Conservation (phyloP, 352 stramenopile genomes). For the Globisporangium nagaii region DNA sequence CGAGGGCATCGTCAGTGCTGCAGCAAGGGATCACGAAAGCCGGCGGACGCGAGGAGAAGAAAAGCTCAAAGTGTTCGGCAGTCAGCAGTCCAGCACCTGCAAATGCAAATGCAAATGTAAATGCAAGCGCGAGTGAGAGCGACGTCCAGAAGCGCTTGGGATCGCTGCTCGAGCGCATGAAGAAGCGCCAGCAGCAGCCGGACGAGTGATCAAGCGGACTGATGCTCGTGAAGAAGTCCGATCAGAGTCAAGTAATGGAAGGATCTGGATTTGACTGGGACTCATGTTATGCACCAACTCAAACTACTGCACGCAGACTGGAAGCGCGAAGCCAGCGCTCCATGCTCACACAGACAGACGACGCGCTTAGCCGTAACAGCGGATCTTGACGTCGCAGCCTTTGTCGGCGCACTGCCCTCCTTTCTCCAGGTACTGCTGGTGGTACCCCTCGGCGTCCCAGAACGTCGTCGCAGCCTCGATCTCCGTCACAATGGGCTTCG, state of each 20-base stretch:
- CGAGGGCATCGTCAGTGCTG: background rate
- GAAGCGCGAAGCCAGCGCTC: background rate
- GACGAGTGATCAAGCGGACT: background rate
- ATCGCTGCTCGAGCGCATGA: slow-evolving; percentile 32
- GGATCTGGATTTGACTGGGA: background rate
- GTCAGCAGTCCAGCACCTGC: slow-evolving; percentile 12
- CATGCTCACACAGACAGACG: too few relatives aligned
- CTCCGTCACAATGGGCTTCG: slow-evolving; percentile 89
- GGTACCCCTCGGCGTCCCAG: slow-evolving; percentile 92
- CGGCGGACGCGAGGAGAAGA: background rate
- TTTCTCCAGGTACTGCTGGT: slow-evolving; percentile 97
- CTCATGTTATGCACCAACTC: too few relatives aligned
- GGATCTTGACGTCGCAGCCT: slow-evolving; percentile 84
- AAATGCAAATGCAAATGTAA: slow-evolving; percentile 3
- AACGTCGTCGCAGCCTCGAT: slow-evolving; percentile 78
- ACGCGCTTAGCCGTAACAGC: slow-evolving; percentile 55
- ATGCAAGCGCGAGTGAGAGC: background rate
- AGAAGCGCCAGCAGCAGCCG: slow-evolving; percentile 21
- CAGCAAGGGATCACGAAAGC: background rate
- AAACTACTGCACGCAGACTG: too few relatives aligned
- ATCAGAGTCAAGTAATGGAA: background rate
- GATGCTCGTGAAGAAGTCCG: background rate
- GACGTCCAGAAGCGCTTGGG: slow-evolving; percentile 28
- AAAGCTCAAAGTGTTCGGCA: background rate
- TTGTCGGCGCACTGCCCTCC: slow-evolving; percentile 92